Base-by-base conservation (phyloP, 768 basidiomycete genomes). In the Cytidiella melzeri region DNA sequence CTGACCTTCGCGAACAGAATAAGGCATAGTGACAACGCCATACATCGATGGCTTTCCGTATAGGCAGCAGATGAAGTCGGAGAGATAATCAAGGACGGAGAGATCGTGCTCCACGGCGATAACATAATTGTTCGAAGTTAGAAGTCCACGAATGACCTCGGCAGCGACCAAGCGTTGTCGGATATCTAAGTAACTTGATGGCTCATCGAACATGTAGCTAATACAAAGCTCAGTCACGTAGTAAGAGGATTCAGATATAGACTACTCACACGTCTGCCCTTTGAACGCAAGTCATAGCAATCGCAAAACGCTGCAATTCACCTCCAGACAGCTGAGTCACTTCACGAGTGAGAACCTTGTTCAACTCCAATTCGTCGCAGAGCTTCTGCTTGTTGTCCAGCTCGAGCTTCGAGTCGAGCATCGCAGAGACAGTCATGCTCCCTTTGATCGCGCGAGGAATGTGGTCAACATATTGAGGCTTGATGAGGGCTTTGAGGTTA, bases 381-480 rank as follows among this genome's bases (percentile, higher is more conserved):
- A 98, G 84, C 56, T 75, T 71, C 62, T 92, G 78, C 67, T 92
- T 88, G 73, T 96, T 96, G 61, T 92, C 83, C 13, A 80, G 75
- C 65, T 99, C 92, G 25, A 84, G 69, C 70, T 97, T 97, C 24
- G 81, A 80, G 60, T 93, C 87, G 53, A 99, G 81, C 95, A 99
- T 97, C 62, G 91, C 75, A 5, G 76, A 72, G 23, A 99, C 94
- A 2, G 85, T 86, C 76, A 90, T 78, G 42, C 71, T 75, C 47
- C 87, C 92, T 69, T 98, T 95, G 75, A 99, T 90, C 36, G 92
- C 92, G 38, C 86, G 81, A 3, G 96, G 96, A 61, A 99, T 97
- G 66, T 98, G 94, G 66, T 99, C 96, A 56, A 99, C 96, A 65
- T 99, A 99, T 79, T 99, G 96, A 1, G 96, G 96, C 69, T 99